Percentiles rank a stretch among this genome's conserved stretches.
phyloP scores from a whole-genome alignment of 2,329 filamentous ascomycete species.

The Hysterium pulicare region DNA sequence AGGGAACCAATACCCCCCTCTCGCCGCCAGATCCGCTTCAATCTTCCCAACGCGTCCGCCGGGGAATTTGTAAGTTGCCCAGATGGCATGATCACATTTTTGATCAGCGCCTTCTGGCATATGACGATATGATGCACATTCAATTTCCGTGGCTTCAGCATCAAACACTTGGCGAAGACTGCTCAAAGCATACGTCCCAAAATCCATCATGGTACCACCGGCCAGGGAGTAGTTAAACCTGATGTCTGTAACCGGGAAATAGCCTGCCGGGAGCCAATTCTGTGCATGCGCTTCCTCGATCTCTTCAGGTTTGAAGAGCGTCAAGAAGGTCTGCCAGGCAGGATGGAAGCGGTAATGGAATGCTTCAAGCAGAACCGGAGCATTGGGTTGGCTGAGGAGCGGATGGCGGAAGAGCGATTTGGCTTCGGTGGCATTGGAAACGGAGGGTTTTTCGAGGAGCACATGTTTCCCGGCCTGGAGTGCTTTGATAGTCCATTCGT shows the following conservation, averaged over 20 bases:
- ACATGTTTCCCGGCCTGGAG: constrained; percentile 45
- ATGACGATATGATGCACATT: constrained; percentile 10
- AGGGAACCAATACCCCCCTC: constrained; percentile 18
- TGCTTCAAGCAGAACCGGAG: constrained; percentile 44
- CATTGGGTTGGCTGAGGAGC: constrained; percentile 31
- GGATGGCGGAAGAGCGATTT: constrained; percentile 37
- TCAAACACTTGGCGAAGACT: constrained; percentile 23
- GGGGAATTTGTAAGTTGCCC: constrained; percentile 19
- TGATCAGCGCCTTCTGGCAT: constrained; percentile 12
- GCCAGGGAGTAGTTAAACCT: constrained; percentile 38
- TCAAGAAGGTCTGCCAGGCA: constrained; percentile 34
- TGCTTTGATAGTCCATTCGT: constrained; percentile 41
- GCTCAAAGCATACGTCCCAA: constrained; percentile 36
- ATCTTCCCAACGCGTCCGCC: constrained; percentile 17
- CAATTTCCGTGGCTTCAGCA: constrained; percentile 24
- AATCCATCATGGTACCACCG: constrained; percentile 40
- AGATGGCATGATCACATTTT: constrained; percentile 19
- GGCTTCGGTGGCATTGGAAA: constrained; percentile 42
- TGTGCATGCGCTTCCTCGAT: constrained; percentile 32
- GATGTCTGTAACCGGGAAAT: constrained; percentile 33
- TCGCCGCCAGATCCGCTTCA: constrained; percentile 12
- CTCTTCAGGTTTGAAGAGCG: constrained; percentile 31
- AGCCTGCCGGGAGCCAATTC: constrained; percentile 20
- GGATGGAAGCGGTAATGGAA: constrained; percentile 46
- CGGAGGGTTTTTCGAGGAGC: constrained; percentile 47